Evolutionary conservation across 1,139 yeast genomes (phyloP), one percentile per base, ranked within the genome.

Genomic region (Spathaspora sp.): DNA sequence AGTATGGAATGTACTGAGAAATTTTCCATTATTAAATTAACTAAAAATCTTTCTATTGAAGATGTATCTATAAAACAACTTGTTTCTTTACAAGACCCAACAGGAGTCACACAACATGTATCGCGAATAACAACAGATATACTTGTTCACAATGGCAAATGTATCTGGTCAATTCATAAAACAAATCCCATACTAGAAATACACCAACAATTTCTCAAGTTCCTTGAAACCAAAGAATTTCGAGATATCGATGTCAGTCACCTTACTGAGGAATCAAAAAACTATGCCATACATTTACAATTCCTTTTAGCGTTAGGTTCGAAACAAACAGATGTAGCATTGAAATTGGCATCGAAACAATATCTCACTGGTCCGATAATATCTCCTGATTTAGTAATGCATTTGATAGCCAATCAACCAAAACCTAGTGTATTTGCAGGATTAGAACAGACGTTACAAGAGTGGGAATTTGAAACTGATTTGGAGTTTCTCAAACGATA

Each of bases 401-500:
- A 50, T 18, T 43, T 55, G 16, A 41, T 51, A 20, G 45, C 49
- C 11, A 48, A 43, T 3, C 15, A 23, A 33, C 13, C 40, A 2
- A 11, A 50, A 4, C 50, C 40, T 45, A 20, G 33, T 8, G 17
- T 41, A 10, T 49, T 31, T 39, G 42, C 44, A 2, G 51, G 51
- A 10, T 33, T 49, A 10, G 38, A 36, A n/a, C 24, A 43, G 1
- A 7, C 46, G 4, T 7, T 44, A 7, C 42, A 42, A 11, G n/a
- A 42, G 9, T 47, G 47, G 46, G 42, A 43, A 16, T 34, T 24
- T 17, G 39, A 41, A 31, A 42, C 41, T 17, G 41, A 43, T 11
- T 39, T 31, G 1, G 52, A 42, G 26, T 49, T 36, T 43, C 51
- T 17, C 55, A 55, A 34, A 47, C 55, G 25, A 52, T 64, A 25